Evolutionary conservation across 2,329 filamentous ascomycete species (phyloP).

Genomic region (Aspergillus tanneri): DNA sequence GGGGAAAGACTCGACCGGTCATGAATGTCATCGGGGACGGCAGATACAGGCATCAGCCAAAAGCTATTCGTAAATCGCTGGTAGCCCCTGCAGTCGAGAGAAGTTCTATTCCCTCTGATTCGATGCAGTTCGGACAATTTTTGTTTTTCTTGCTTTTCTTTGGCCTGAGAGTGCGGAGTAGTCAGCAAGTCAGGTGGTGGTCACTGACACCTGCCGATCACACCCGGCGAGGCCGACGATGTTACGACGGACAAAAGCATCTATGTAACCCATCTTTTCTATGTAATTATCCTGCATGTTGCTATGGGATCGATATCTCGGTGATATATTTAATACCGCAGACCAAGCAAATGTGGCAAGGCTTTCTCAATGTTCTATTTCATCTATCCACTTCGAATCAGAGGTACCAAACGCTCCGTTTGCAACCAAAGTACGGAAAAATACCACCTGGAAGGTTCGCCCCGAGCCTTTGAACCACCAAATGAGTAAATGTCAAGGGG

Average conservation of each 20-base stretch:
- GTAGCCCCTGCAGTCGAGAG: slow-evolving; percentile 8
- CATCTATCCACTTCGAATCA: too few species aligned
- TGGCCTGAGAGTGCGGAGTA: slow-evolving; percentile 4
- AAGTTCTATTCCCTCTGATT: slow-evolving; percentile 14
- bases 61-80: too few species aligned
- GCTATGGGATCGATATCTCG: too few species aligned
- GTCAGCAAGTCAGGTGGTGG: slow-evolving; percentile 24
- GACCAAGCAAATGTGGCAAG: too few species aligned
- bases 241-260: too few species aligned
- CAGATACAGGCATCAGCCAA: slow-evolving; percentile 15
- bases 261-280: too few species aligned
- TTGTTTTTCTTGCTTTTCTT: slow-evolving; percentile 6
- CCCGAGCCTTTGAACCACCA: slow-evolving; percentile 22
- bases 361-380: too few species aligned
- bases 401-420: too few species aligned
- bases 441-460: slow-evolving; percentile 26
- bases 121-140: slow-evolving; percentile 20
- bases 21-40: slow-evolving; percentile 7
- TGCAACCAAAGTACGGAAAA: too few species aligned
- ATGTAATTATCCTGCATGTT: neutral
- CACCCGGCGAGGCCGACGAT: slow-evolving; percentile 25
- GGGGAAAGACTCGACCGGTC: slow-evolving; percentile 4
- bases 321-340: too few species aligned
- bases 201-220: slow-evolving; percentile 21
- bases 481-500: neutral